These are phyloP conservation scores for Noccaea caerulescens DNA, from an alignment of 345 rosid species.

Conservation along the genomic window DNA sequence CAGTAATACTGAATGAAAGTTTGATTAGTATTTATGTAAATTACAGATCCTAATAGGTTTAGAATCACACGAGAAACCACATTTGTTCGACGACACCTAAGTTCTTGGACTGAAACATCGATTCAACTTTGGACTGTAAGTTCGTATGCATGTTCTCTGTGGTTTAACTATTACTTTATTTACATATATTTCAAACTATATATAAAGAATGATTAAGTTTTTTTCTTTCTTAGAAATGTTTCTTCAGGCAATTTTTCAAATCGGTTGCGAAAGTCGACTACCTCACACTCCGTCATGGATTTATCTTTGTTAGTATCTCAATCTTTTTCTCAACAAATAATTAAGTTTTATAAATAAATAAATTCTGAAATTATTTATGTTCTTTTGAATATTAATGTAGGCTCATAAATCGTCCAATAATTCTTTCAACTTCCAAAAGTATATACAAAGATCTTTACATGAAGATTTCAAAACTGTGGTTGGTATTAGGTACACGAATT, in stretches of 20 bases:
- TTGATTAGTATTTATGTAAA: background rate
- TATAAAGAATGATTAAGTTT: background rate
- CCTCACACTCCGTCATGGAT: slow-evolving; percentile 78
- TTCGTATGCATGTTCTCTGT: background rate
- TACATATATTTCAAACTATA: background rate
- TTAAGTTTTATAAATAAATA: background rate
- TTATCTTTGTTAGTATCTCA: slow-evolving; percentile 55
- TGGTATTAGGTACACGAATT: slow-evolving; percentile 57
- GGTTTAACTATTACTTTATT: background rate
- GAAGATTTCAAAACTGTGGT: slow-evolving; percentile 82
- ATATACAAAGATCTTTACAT: slow-evolving; percentile 74
- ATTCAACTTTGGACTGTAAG: slow-evolving; percentile 63
- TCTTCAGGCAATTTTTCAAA: slow-evolving; percentile 66
- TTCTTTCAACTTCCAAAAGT: slow-evolving; percentile 68
- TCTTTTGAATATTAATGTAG: slow-evolving; percentile 35
- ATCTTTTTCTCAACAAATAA: background rate
- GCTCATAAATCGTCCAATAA: slow-evolving; percentile 56
- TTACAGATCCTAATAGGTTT: slow-evolving; percentile 64
- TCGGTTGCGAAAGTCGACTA: slow-evolving; percentile 81
- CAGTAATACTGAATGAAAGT: too few relatives aligned
- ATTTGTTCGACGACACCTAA: slow-evolving; percentile 67
- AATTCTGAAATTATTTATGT: background rate
- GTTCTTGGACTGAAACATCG: slow-evolving; percentile 48
- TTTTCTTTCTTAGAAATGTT: slow-evolving; percentile 59
- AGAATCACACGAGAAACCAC: slow-evolving; percentile 70